Percentiles rank a stretch among this genome's conserved stretches.
These are phyloP conservation scores for Filobasidium uniguttulatum DNA, from an alignment of 1,284 basidiomycete species.

Conservation along the genomic window DNA sequence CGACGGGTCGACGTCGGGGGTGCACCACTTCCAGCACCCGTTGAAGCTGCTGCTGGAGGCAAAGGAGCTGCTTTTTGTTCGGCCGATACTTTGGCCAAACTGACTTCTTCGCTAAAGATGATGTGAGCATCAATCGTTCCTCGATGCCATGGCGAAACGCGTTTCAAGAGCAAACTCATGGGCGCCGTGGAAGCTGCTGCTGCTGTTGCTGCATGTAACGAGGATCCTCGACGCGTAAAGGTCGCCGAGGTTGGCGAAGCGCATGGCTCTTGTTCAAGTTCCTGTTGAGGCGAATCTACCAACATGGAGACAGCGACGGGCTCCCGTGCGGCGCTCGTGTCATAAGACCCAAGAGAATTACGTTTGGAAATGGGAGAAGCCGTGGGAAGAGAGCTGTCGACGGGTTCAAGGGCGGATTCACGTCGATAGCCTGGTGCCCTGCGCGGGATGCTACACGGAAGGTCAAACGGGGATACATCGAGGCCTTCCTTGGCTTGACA, in stretches of 20 bases:
- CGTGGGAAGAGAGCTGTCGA: background rate
- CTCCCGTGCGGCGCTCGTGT: background rate
- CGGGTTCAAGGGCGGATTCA: constrained; percentile 16
- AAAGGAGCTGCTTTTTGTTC: constrained; percentile 23
- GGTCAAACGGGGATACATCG: constrained; percentile 30
- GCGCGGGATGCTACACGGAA: constrained; percentile 29
- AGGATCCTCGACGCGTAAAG: constrained; percentile 15
- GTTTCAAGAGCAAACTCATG: constrained; percentile 53
- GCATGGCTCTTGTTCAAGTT: constrained; percentile 13
- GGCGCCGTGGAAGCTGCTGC: too few species aligned
- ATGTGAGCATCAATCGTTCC: constrained; percentile 38
- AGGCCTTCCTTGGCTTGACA: constrained; percentile 34
- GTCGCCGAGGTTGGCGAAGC: constrained; percentile 14
- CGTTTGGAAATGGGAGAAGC: constrained; percentile 19
- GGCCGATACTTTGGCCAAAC: constrained; percentile 30
- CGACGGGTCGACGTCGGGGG: constrained; percentile 2
- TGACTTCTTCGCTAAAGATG: constrained; percentile 35
- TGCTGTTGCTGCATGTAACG: constrained; percentile 22
- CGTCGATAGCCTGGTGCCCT: constrained; percentile 15
- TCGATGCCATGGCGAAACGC: constrained; percentile 54
- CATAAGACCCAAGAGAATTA: constrained; percentile 19
- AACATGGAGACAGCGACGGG: background rate
- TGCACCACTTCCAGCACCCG: constrained; percentile 9
- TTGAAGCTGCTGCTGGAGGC: constrained; percentile 12
- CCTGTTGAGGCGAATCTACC: constrained; percentile 15